Conservation (phyloP, 176 grass and related monocot species). For the Urochloa ruziziensis region DNA sequence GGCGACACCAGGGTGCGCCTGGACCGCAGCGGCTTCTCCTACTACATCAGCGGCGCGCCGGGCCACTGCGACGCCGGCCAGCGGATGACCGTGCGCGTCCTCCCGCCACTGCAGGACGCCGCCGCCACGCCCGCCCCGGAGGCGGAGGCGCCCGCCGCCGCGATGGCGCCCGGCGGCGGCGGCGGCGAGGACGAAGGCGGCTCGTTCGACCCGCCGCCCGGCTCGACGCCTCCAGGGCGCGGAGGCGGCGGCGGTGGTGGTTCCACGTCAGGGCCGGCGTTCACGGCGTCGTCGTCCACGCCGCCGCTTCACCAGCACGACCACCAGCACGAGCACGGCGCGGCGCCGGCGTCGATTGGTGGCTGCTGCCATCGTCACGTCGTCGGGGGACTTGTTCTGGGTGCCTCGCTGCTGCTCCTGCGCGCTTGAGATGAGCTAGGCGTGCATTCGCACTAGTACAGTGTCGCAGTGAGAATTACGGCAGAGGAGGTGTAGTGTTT, state of each 20-base stretch:
- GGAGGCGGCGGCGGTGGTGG: neutral
- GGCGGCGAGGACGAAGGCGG: neutral
- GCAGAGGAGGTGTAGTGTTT: no score
- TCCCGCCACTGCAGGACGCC: neutral
- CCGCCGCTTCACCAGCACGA: neutral
- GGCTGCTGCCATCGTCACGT: neutral
- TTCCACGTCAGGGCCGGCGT: neutral
- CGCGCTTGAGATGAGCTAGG: neutral
- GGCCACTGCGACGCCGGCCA: slow-evolving; percentile 57
- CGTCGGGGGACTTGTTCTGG: neutral
- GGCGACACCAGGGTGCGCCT: slow-evolving; percentile 53
- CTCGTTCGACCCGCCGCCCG: neutral
- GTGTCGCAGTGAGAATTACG: no score
- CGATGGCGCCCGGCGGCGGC: neutral
- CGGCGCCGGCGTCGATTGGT: neutral
- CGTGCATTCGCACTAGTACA: no score
- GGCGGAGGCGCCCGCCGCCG: neutral
- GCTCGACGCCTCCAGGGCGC: neutral
- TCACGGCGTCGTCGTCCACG: no score
- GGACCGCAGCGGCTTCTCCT: slow-evolving; percentile 41
- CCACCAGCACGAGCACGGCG: neutral
- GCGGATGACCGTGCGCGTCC: slow-evolving; percentile 56
- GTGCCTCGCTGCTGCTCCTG: neutral
- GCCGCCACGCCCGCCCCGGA: neutral
- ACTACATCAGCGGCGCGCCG: slow-evolving; percentile 67